A percentile compares a stretch with the other conserved stretches of the same genome.
These are phyloP conservation scores for Endoconidiophora laricicola DNA, from an alignment of 2,329 filamentous ascomycete genomes.

Conservation along the genomic window DNA sequence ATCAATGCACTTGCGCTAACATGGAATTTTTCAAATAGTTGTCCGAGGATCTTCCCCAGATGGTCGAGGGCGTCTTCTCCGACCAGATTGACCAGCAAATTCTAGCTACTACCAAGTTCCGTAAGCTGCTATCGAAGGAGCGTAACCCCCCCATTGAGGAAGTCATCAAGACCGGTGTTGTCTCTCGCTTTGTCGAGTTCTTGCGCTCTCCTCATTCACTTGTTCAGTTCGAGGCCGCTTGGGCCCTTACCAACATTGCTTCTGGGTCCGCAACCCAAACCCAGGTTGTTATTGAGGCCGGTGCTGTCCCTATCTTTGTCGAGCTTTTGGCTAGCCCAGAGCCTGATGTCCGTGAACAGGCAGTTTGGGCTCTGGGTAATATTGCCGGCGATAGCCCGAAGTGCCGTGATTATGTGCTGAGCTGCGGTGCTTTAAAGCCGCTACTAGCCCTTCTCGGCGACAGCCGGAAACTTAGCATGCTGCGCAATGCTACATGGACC, in stretches of 20 bases:
- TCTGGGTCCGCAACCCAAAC: conserved; percentile 94
- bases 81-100: conserved; percentile 98
- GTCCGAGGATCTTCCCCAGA: conserved; percentile 93
- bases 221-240: conserved; percentile 97
- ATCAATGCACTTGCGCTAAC: conserved; percentile 16
- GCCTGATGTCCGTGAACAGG: conserved; percentile 94
- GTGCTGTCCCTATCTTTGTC: conserved; percentile 95
- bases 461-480: conserved; percentile 98
- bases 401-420: conserved; percentile 91
- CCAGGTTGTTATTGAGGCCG: conserved; percentile 95
- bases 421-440: conserved; percentile 78
- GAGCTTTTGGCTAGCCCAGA: conserved; percentile 90
- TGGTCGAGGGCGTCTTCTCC: conserved; percentile 96
- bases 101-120: conserved; percentile 92
- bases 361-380: conserved; percentile 95
- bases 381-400: conserved; percentile 96
- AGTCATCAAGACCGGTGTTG: conserved; percentile 97
- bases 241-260: conserved; percentile 98
- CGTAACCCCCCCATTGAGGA: conserved; percentile 98
- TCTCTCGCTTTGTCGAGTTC: conserved; percentile 95
- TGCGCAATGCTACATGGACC: conserved; percentile 96
- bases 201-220: conserved; percentile 93
- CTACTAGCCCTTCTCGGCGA: conserved; percentile 81
- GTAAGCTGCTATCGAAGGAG: conserved; percentile 95
- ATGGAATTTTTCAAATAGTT: conserved; percentile 37